A percentile compares a stretch with the other conserved stretches of the same genome.
Conservation (phyloP, 176 grass and related monocot genomes). For the Cenchrus americanus region DNA sequence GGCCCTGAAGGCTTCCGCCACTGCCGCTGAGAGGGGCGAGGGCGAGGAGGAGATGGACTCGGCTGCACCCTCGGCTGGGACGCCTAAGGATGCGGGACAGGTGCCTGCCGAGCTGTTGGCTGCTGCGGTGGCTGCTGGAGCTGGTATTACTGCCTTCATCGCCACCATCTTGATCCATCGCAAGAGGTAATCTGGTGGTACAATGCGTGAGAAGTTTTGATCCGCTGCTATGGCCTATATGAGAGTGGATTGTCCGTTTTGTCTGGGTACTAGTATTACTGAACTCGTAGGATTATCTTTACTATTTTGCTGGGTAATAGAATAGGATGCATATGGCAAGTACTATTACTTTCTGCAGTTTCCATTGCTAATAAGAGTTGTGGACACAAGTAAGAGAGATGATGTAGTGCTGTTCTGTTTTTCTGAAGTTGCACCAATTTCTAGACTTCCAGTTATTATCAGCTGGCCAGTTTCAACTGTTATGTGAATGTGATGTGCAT, state of each 20-base stretch:
- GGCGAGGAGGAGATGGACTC: constrained; percentile 6
- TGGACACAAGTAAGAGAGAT: constrained; percentile 32
- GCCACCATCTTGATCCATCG: constrained; percentile 32
- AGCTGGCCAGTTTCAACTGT: constrained; percentile 1
- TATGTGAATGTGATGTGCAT: background rate
- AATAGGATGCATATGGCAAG: constrained; percentile 8
- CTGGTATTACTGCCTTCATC: constrained; percentile 29
- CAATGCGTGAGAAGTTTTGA: constrained; percentile 39
- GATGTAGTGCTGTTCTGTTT: constrained; percentile 1
- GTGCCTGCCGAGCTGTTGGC: constrained; percentile 30
- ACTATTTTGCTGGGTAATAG: constrained; percentile 20
- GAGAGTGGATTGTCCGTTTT: constrained; percentile 33
- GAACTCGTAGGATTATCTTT: constrained; percentile 28
- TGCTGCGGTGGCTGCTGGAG: constrained; percentile 45
- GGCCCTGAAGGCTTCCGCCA: constrained; percentile 42
- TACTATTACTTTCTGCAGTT: background rate
- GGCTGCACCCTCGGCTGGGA: background rate
- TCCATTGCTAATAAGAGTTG: constrained; percentile 45
- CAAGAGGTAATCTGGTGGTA: constrained; percentile 58
- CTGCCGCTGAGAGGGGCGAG: constrained; percentile 20
- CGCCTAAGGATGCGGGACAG: background rate
- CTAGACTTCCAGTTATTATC: background rate
- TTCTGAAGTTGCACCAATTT: constrained; percentile 6
- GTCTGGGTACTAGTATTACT: constrained; percentile 37
- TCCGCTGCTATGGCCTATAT: constrained; percentile 44